phyloP scores from a whole-genome alignment of 345 rosid species.

The Populus simonii region DNA sequence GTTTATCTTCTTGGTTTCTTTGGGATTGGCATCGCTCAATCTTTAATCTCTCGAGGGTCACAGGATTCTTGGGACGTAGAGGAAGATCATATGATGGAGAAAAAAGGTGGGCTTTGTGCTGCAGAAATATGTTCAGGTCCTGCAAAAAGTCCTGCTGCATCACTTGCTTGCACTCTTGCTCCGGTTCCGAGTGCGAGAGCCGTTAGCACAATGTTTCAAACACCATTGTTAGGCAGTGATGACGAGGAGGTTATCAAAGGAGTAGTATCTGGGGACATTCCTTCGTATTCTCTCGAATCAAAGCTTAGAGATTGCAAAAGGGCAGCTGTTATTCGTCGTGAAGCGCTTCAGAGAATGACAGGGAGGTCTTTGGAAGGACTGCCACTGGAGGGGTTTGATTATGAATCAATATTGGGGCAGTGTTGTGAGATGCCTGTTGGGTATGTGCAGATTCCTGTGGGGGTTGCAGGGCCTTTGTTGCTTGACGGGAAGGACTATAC shows the following conservation, averaged over 20 bases:
- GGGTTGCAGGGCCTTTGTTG: conserved; percentile 51
- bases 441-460: conserved; percentile 60
- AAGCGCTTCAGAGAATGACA: conserved; percentile 40
- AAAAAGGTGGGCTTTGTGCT: background rate
- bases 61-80: conserved; percentile 60
- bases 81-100: conserved; percentile 17
- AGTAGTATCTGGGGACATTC: conserved; percentile 29
- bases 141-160: background rate
- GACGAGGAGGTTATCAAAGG: conserved; percentile 36
- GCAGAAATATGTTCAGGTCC: background rate
- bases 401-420: conserved; percentile 48
- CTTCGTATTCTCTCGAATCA: conserved; percentile 43
- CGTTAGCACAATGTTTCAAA: background rate
- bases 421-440: conserved; percentile 64
- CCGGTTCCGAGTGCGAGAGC: background rate
- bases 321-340: conserved; percentile 42
- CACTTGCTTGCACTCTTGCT: background rate
- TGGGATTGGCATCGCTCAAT: conserved; percentile 85
- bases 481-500: conserved; percentile 42
- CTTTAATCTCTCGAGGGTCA: conserved; percentile 61
- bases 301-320: conserved; percentile 41
- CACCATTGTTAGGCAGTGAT: conserved; percentile 18
- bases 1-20: conserved; percentile 55
- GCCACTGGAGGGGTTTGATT: conserved; percentile 48
- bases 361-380: conserved; percentile 40